phyloP scores from a whole-genome alignment of 139 green algal genomes.

The Closterium sp. region DNA sequence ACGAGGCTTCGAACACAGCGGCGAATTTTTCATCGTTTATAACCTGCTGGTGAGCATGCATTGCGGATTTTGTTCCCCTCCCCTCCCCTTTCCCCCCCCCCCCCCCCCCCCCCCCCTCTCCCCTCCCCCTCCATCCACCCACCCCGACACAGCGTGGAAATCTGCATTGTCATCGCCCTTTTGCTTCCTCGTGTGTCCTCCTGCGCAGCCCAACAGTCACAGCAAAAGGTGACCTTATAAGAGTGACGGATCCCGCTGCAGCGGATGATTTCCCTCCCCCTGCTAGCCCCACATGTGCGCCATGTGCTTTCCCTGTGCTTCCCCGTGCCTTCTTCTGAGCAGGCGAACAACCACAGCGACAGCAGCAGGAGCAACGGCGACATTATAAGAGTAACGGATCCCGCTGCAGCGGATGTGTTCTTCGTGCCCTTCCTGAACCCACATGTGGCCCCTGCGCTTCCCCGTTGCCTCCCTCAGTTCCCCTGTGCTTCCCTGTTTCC shows the following conservation, averaged over 20 bases:
- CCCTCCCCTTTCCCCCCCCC: too few species aligned
- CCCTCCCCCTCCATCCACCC: too few species aligned
- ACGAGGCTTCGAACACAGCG: not conserved
- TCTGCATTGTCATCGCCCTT: too few species aligned
- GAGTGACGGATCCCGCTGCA: constrained; percentile 28
- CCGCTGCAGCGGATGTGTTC: constrained; percentile 43
- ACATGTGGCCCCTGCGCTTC: not conserved
- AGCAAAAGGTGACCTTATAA: not conserved
- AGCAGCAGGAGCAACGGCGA: too few species aligned
- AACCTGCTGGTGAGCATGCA: not conserved
- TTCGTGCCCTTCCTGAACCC: constrained; percentile 1
- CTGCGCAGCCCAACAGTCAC: not conserved
- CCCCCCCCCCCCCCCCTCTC: too few species aligned
- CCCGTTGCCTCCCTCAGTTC: too few species aligned
- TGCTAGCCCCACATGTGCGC: too few species aligned
- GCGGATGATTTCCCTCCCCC: constrained; percentile 35
- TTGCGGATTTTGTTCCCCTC: too few species aligned
- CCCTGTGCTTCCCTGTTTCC: too few species aligned
- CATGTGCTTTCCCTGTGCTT: too few species aligned
- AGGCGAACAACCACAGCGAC: not conserved
- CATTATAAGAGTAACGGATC: constrained; percentile 26
- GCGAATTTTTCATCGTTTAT: not conserved
- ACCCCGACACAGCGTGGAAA: too few species aligned
- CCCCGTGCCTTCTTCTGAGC: not conserved
- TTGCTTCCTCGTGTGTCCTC: too few species aligned